Base-by-base conservation (phyloP, 2,329 filamentous ascomycete species). In the Colletotrichum chrysophilum region DNA sequence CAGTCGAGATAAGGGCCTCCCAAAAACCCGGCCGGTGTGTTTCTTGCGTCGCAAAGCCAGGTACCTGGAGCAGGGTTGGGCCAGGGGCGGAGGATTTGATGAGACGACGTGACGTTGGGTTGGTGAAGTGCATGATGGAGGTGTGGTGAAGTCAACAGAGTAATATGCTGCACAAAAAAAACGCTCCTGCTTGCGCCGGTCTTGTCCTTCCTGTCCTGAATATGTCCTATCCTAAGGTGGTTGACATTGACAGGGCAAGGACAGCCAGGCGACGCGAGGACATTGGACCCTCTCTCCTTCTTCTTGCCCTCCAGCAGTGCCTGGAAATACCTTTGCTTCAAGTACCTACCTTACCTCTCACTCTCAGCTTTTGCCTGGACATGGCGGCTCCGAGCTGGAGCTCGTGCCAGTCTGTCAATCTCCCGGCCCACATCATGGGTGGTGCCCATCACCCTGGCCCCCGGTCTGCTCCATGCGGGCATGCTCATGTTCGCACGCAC, bases 11-110 rank as follows among this genome's bases (percentile, higher is more conserved):
- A 64, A 64, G 26, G n/a, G 62, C 55, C 69, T 75, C 62, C 73
- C 69, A 66, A 28, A 43, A 66, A 75, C 73, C 73, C 61, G 73
- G 69, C 72, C 73, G 14, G 13, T 34, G 73, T 71, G 43, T 28
- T 56, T 56, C 62, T 24, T 14, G 10, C 21, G 60, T 64, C 52
- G 36, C 56, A 28, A 67, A n/a, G 62, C 73, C 73, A 72, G 73
- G 69, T 75, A 67, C 62, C 73, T 75, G 73, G 73, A 58, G 69
- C 73, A 56, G 48, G 18, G 34, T n/a, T 55, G 32, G 32, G 38
- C 26, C 64, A 60, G 64, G 26, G 36, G 52, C 32, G 38, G 48
- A 34, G 30, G 30, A 56, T 67, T 72, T 32, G 55, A 66, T 30
- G 58, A 61, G 28, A 66, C 34, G 48, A 43, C 38, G 38, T 62